Conservation (phyloP, 2,329 filamentous ascomycete species). For the Colletotrichum ledebouriae region DNA sequence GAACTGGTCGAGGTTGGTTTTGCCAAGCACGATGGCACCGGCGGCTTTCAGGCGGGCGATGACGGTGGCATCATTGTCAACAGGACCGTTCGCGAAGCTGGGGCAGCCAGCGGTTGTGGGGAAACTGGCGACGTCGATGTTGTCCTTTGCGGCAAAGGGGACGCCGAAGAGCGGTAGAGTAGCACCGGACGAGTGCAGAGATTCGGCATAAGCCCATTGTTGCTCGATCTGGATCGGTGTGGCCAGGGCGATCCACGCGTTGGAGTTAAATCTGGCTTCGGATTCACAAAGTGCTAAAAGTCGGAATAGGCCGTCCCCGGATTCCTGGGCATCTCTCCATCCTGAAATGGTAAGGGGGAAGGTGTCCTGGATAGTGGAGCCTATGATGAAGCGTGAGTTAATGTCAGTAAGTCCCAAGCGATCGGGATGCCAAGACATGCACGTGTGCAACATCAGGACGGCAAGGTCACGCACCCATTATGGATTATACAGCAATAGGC, state of each 20-base stretch:
- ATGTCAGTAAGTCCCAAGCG: conserved; percentile 24
- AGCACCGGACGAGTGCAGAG: conserved; percentile 55
- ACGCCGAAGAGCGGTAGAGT: conserved; percentile 68
- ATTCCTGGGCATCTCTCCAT: conserved; percentile 47
- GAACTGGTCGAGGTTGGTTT: conserved; percentile 72
- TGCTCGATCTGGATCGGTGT: conserved; percentile 46
- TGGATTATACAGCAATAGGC: conserved; percentile 18
- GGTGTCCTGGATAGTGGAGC: conserved; percentile 32
- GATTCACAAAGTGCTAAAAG: conserved; percentile 46
- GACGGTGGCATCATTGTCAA: conserved; percentile 60
- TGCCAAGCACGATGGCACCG: conserved; percentile 70
- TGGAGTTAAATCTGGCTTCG: conserved; percentile 46
- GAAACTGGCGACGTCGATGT: conserved; percentile 65
- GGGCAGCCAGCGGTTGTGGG: conserved; percentile 67
- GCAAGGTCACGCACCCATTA: conserved; percentile 35
- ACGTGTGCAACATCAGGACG: background rate
- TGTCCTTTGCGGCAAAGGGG: conserved; percentile 70
- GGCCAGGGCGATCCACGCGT: conserved; percentile 51
- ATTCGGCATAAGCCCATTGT: conserved; percentile 55
- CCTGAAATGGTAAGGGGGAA: conserved; percentile 43
- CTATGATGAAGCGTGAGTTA: conserved; percentile 13
- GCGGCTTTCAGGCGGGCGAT: conserved; percentile 63
- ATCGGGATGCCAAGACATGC: conserved; percentile 19
- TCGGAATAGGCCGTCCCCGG: conserved; percentile 47
- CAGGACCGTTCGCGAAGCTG: conserved; percentile 60